Evolutionary conservation across 352 stramenopile genomes (phyloP), one percentile per base, ranked within the genome.

Genomic region (Phytophthora sp.): DNA sequence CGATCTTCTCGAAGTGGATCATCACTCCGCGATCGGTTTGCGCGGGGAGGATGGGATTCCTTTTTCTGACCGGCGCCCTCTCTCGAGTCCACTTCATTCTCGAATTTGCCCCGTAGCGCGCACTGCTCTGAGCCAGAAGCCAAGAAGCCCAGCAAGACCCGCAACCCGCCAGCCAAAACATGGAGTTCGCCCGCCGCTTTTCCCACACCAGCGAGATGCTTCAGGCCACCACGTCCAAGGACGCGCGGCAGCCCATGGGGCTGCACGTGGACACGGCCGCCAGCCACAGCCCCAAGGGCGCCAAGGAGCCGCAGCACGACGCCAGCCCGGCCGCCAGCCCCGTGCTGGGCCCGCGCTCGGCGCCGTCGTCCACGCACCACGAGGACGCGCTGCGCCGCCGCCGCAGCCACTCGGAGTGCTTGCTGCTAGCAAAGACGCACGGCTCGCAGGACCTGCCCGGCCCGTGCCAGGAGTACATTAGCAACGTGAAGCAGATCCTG

Each of bases 381-480:
- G 72, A 81, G 0, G 72, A 86, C 31, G 48, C 42, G 7, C 23
- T 87, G 42, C 82, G 80, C 7, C 84, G 86, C 15, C 83, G 82
- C 26, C 80, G 86, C 32, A 89, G 77, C 54, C 88, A 93, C 68
- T 92, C 82, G 57, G 87, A 95, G 64, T 95, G 87, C 30, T 65
- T 95, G 4, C 62, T 95, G 42, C 62, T 95, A 0, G 82, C 82
- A 8, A 91, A 89, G 65, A 84, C 71, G 6, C 75, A 74, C 26
- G 75, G 75, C 37, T 60, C 61, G 5, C 61, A 78, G 38, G 69
- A 88, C 26, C 71, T 95, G 4, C 87, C 87, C 0, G 82, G 84
- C 2, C 82, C 82, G 21, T 95, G 87, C 66, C 72, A 91, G 43
- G 87, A 95, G 34, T 95, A 95, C 69, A 95, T 95, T 48, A 87